Base-by-base conservation (phyloP, 139 green algal genomes). In the Nannochloris sp. region DNA sequence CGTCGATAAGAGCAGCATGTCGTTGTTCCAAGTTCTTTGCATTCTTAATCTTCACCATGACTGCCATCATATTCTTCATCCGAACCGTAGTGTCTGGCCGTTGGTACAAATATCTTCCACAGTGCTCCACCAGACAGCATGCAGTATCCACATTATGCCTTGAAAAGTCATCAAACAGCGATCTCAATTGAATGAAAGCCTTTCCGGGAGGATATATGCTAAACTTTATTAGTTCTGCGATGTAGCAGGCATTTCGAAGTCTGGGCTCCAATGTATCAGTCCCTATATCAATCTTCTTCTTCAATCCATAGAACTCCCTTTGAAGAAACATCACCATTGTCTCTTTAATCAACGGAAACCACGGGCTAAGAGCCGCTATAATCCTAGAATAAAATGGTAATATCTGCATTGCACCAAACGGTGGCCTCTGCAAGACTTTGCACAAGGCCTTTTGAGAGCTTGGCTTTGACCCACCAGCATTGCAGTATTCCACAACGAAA, bases 171-270 rank as follows among this genome's bases (percentile, higher is more conserved):
- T 97, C 91, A 40, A 77, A 63, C 36, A 77, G 70, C 12, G 29
- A 26, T 56, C 87, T 90, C 10, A 90, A 73, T 25, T 72, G 59
- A 16, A 65, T 66, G 48, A 87, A 85, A 62, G 83, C 72, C 33
- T 59, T n/a, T 29, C 80, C 75, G 20, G 63, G 75, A 20, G 78
- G 80, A 14, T 81, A 72, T 20, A 92, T 31, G 5, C 67, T 62
- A 76, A 97, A 97, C 71, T 97, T 97, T 67, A 67, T 63, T 30
- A 97, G 76, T 83, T 98, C 92, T 5, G 23, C 70, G 0, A 97
- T 73, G 70, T 92, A 97, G 43, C 86, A 65, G 25, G 81, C 74
- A 70, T 93, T 96, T 63, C 79, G 62, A 9, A 91, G 44, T 20
- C 87, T 72, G 5, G 72, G 68, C 70, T 96, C 89, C 56, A 94